Percentiles rank a stretch among this genome's conserved stretches.
phyloP scores from a whole-genome alignment of 2,329 filamentous ascomycete genomes.

The Tricladium varicosporioides region DNA sequence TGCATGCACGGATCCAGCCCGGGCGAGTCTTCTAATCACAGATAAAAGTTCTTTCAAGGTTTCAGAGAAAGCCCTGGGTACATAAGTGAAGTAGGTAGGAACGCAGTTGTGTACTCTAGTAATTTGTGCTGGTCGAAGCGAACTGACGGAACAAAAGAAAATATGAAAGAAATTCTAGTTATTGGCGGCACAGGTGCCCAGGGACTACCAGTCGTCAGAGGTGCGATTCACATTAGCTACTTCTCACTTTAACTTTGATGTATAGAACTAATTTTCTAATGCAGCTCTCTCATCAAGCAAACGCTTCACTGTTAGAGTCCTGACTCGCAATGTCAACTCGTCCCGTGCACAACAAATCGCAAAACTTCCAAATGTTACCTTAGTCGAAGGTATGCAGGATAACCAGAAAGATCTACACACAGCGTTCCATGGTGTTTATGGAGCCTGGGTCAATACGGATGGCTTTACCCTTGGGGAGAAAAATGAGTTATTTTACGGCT shows the following conservation, averaged over 20 bases:
- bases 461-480: conserved; percentile 54
- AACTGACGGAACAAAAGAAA: no score
- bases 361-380: conserved; percentile 43
- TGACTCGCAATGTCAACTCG: conserved; percentile 47
- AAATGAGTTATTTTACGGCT: conserved; percentile 47
- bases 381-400: conserved; percentile 47
- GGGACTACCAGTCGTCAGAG: conserved; percentile 48
- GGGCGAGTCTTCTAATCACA: no score
- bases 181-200: conserved; percentile 53
- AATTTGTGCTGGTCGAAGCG: no score
- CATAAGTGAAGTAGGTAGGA: no score
- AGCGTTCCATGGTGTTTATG: conserved; percentile 44
- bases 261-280: no score
- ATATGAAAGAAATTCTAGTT: conserved; percentile 39
- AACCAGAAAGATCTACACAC: conserved; percentile 43
- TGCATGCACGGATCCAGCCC: no score
- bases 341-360: conserved; percentile 42
- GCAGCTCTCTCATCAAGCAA: conserved; percentile 41
- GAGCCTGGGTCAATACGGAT: conserved; percentile 54
- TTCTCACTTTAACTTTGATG: no score
- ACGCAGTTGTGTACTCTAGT: no score
- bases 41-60: no score
- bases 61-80: no score
- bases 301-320: conserved; percentile 44
- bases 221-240: no score